Percentiles rank a stretch among this genome's conserved stretches.
phyloP scores from a whole-genome alignment of 106 monocot species.

The Alisma plantagoaquatica region DNA sequence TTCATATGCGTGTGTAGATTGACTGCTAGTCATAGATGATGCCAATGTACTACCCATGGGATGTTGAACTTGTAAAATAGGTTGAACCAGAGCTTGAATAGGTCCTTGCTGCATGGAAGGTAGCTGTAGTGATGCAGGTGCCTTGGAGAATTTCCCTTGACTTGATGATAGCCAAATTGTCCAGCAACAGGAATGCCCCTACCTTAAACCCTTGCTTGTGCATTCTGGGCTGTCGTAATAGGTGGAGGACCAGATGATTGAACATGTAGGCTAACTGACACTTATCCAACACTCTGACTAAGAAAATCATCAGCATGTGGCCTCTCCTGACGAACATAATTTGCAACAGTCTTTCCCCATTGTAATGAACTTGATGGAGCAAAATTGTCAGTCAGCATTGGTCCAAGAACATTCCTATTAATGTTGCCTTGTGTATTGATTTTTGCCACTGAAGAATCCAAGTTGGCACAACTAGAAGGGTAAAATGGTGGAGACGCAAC shows the following conservation, averaged over 20 bases:
- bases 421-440: constrained; percentile 30
- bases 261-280: constrained; percentile 9
- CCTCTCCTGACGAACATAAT: constrained; percentile 31
- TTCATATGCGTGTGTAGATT: constrained; percentile 36
- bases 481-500: constrained; percentile 98
- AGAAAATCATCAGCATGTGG: constrained; percentile 22
- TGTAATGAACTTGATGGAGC: constrained; percentile 12
- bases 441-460: constrained; percentile 39
- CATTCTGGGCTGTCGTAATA: constrained; percentile 8
- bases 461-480: constrained; percentile 69
- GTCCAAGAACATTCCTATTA: constrained; percentile 25
- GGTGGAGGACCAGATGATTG: constrained; percentile 25
- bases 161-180: constrained; percentile 12
- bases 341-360: constrained; percentile 34
- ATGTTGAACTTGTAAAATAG: constrained; percentile 5
- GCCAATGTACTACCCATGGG: neutral
- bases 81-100: constrained; percentile 8
- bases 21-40: constrained; percentile 16
- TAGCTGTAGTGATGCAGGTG: constrained; percentile 1
- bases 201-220: constrained; percentile 11
- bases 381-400: constrained; percentile 19
- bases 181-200: constrained; percentile 5
- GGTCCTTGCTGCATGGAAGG: constrained; percentile 10
- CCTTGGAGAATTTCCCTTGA: constrained; percentile 1
- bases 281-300: constrained; percentile 27